Evolutionary conservation across 148 eudicot genomes (phyloP).

Genomic region (Rhododendron kiyosumense): DNA sequence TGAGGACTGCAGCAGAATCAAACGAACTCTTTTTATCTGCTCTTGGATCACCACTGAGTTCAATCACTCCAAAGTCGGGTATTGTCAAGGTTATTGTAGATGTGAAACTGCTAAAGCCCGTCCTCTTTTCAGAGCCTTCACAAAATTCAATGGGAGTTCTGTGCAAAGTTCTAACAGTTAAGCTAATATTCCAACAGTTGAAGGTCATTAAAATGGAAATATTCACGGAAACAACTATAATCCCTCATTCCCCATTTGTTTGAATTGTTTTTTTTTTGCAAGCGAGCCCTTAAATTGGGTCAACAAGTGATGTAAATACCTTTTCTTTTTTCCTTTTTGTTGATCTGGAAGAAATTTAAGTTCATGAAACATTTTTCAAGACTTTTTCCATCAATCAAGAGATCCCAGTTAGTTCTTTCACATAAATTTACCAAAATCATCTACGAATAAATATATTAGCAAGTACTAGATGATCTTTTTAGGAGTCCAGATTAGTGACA

Average conservation of each 20-base stretch:
- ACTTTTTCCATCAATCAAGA: not conserved
- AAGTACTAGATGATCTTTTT: not conserved
- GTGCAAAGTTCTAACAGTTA: not conserved
- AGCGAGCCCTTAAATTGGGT: not conserved
- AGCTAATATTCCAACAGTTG: not conserved
- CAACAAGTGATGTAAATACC: not conserved
- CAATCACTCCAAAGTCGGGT: conserved; percentile 56
- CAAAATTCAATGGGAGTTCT: conserved; percentile 53
- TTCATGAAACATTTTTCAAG: not conserved
- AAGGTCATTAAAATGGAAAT: not conserved
- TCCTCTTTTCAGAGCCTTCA: conserved; percentile 47
- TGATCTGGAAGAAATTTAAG: not conserved
- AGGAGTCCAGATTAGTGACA: not conserved
- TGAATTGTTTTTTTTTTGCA: not conserved
- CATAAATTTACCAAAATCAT: not conserved
- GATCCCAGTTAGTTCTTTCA: not conserved
- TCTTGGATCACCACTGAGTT: conserved; percentile 48
- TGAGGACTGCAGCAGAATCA: conserved; percentile 72
- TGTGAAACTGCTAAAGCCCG: conserved; percentile 41
- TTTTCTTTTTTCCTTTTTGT: too few species aligned
- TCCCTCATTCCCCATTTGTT: not conserved
- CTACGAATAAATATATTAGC: not conserved
- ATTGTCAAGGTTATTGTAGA: conserved; percentile 62
- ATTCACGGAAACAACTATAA: not conserved
- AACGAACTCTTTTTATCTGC: conserved; percentile 78